Conservation (phyloP, 306 rosid genomes). For the Quercus dentata region DNA sequence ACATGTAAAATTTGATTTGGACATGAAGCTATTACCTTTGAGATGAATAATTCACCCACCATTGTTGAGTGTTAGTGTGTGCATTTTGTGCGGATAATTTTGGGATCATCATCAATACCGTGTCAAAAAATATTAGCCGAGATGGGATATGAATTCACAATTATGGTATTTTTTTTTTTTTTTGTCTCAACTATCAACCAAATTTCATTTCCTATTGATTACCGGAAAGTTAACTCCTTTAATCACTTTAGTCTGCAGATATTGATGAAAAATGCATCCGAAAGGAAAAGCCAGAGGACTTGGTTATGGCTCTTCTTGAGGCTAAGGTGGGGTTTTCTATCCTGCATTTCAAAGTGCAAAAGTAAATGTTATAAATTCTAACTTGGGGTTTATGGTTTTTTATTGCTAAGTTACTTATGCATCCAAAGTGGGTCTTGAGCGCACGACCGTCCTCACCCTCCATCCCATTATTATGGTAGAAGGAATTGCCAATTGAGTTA, state of each 20-base stretch:
- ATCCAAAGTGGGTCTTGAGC: too few relatives aligned
- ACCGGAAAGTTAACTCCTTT: conserved; percentile 1
- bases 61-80: not conserved
- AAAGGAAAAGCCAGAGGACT: conserved; percentile 74
- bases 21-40: not conserved
- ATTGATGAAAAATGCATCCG: conserved; percentile 88
- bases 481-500: too few relatives aligned
- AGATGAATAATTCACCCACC: not conserved
- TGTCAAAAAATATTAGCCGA: conserved; percentile 65
- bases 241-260: conserved; percentile 68
- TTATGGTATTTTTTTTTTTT: conserved; percentile 37
- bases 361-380: not conserved
- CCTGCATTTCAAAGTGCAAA: not conserved
- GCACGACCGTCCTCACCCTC: too few relatives aligned
- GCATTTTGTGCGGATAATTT: conserved; percentile 48
- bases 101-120: conserved; percentile 66
- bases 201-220: not conserved
- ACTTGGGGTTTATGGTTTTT: not conserved
- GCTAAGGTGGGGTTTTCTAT: conserved; percentile 60
- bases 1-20: not conserved
- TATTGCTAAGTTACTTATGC: too few relatives aligned
- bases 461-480: too few relatives aligned
- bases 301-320: conserved; percentile 88
- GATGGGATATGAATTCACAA: conserved; percentile 74
- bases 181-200: not conserved